Evolutionary conservation across 2,329 filamentous ascomycete genomes (phyloP), one percentile per base, ranked within the genome.

Genomic region (Lecanicillium sp.): DNA sequence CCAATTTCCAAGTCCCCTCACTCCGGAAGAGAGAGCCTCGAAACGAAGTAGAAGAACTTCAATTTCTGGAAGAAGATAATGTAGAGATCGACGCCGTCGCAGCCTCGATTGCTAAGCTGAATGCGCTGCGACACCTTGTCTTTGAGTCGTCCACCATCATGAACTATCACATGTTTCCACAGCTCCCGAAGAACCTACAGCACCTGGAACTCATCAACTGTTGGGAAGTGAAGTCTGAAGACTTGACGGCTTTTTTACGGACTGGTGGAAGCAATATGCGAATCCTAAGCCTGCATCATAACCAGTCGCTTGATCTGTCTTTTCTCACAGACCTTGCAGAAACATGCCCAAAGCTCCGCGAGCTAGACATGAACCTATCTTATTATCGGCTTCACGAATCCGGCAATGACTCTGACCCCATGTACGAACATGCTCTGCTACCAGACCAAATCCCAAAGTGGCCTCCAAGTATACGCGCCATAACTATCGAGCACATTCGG

Each of bases 191-290:
- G 9, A 71, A 65, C 4, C 67, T 96, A 15, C 63, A 71, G 33
- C 74, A 75, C 33, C 67, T 96, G 4, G 82, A 82, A 46, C 65
- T 95, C 13, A 76, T 80, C 47, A 90, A 92, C 49, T 95, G 88
- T 53, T 80, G 81, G 61, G 77, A 84, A 44, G 61, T 95, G 9
- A 78, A 70, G 4, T 82, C 85, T 1, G 70, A 78, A 4, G 71
- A 79, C 42, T 62, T 95, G 16, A 63, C 68, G 18, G 55, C 59
- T 0, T 95, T 83, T 51, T 68, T 95, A 29, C 54, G 67, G 5
- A 73, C 73, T 1, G 78, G 85, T 49, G 89, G 88, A 0, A 59
- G 65, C 16, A 63, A 75, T n/a, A 64, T 96, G 16, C 71, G 73
- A 37, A 73, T 74, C 28, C 68, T 96, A 7, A 73, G 70, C 2